Conservation (phyloP, 805 yeast species). For the Wickerhamomyces bisporus region DNA sequence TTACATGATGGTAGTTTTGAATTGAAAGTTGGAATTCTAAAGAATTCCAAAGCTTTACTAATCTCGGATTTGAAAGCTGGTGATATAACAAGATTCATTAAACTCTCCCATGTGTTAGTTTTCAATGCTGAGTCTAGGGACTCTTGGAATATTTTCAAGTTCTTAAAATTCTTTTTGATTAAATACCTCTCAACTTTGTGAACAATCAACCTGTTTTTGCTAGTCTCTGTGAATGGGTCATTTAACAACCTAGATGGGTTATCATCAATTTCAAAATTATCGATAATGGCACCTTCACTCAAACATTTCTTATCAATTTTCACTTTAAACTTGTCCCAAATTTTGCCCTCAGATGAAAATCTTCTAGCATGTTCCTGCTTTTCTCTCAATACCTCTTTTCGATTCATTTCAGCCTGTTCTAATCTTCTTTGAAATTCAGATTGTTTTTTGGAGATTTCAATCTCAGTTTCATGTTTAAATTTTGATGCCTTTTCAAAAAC, state of each 20-base stretch:
- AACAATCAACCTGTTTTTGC: not conserved
- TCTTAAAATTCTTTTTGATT: not conserved
- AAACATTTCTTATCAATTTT: too few relatives aligned
- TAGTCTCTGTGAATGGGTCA: not conserved
- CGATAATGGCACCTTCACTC: too few relatives aligned
- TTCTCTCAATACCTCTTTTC: not conserved
- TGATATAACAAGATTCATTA: not conserved
- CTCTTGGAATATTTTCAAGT: not conserved
- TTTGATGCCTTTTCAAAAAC: conserved; percentile 4
- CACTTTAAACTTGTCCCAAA: conserved; percentile 3
- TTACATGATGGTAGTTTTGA: not conserved
- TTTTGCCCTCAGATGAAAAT: conserved; percentile 1
- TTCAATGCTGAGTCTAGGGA: not conserved
- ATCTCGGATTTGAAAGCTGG: not conserved
- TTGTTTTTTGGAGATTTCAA: not conserved
- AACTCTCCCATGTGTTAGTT: not conserved
- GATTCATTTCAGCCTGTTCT: conserved; percentile 1
- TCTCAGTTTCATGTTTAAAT: conserved; percentile 1
- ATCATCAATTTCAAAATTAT: too few relatives aligned
- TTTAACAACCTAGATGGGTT: too few relatives aligned
- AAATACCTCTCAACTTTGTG: not conserved
- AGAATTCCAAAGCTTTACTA: not conserved
- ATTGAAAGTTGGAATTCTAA: not conserved
- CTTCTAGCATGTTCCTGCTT: conserved; percentile 3
- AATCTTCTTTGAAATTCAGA: not conserved